Percentiles rank a stretch among this genome's conserved stretches.
phyloP scores from a whole-genome alignment of 805 yeast genomes.

The Candida anglica region DNA sequence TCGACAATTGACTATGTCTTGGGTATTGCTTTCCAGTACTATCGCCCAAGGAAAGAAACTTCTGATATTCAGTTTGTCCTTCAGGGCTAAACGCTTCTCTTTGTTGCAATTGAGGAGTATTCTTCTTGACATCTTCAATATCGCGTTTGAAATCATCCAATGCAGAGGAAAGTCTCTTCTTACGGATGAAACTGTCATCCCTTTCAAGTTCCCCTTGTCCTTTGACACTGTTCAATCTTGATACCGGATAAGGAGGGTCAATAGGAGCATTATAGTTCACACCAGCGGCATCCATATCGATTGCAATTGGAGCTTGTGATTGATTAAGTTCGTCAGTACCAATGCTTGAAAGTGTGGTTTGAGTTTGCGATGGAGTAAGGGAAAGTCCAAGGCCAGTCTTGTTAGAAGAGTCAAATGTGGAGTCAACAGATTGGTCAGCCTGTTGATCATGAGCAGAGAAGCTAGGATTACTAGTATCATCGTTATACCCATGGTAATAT shows the following conservation, averaged over 20 bases:
- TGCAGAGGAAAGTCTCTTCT: slow-evolving; percentile 20
- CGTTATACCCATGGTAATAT: too few species aligned
- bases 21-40: slow-evolving; percentile 6
- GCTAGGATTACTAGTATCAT: too few species aligned
- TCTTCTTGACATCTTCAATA: slow-evolving; percentile 17
- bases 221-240: too few species aligned
- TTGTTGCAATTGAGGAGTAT: slow-evolving; percentile 10
- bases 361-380: too few species aligned
- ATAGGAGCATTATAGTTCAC: too few species aligned
- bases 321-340: background rate
- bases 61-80: slow-evolving; percentile 17
- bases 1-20: slow-evolving; percentile 34
- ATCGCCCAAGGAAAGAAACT: too few species aligned
- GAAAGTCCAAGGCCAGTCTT: background rate
- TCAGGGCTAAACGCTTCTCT: background rate
- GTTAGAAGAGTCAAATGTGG: background rate
- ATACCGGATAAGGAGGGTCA: too few species aligned
- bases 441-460: background rate
- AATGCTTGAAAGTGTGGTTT: background rate
- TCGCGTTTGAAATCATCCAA: slow-evolving; percentile 27
- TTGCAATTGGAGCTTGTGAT: background rate
- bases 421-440: background rate
- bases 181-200: slow-evolving; percentile 2
- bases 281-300: background rate
- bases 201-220: too few species aligned